phyloP scores from a whole-genome alignment of 768 basidiomycete genomes.

The Tulasnella sp. region DNA sequence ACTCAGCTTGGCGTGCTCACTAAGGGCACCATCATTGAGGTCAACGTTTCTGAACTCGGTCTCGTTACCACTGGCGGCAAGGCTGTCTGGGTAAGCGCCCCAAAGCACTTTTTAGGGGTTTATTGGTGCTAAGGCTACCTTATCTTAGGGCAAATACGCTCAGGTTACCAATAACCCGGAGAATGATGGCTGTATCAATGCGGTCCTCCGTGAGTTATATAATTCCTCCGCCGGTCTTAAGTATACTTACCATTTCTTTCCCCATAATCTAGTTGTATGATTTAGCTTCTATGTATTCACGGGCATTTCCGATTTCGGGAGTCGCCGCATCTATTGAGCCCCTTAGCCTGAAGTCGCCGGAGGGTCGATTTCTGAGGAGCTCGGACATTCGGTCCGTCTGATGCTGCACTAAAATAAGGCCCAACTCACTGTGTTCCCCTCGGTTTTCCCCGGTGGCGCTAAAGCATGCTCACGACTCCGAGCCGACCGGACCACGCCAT shows the following conservation, averaged over 20 bases:
- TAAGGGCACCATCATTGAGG: conserved; percentile 96
- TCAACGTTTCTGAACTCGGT: conserved; percentile 97
- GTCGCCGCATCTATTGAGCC: not conserved
- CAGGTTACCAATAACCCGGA: conserved; percentile 38
- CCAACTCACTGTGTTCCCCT: not conserved
- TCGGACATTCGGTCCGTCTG: not conserved
- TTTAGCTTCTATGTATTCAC: not conserved
- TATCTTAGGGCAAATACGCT: conserved; percentile 45
- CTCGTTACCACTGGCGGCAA: conserved; percentile 97
- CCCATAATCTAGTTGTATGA: not conserved
- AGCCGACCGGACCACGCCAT: not conserved
- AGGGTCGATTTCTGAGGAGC: not conserved
- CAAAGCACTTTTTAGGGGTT: not conserved
- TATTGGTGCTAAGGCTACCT: not conserved
- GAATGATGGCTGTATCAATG: conserved; percentile 94
- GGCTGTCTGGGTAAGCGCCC: conserved; percentile 38
- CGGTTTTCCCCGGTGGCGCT: not conserved
- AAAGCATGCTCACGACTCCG: not conserved
- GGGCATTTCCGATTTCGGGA: not conserved
- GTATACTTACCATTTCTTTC: not conserved
- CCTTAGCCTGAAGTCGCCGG: not conserved
- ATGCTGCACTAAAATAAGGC: not conserved
- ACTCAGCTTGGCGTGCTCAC: conserved; percentile 95
- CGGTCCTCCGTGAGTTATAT: conserved; percentile 67
- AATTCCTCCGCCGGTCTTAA: no score